Percentiles rank a stretch among this genome's conserved stretches.
Conservation (phyloP, 768 basidiomycete species). For the Trametes cinnabarina region DNA sequence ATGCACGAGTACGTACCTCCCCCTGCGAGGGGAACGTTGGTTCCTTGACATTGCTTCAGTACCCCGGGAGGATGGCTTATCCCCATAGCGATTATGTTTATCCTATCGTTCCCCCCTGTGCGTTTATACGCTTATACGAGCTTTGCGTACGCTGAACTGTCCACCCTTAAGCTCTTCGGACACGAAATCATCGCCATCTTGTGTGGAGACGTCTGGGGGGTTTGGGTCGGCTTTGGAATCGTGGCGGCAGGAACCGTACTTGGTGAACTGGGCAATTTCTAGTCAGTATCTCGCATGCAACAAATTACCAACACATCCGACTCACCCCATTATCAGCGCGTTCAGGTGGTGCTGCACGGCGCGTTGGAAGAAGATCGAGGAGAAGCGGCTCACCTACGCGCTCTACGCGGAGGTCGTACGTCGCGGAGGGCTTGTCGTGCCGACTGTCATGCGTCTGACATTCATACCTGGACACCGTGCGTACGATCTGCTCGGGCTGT, state of each 20-base stretch:
- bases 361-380: slow-evolving; percentile 64
- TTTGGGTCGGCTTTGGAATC: slow-evolving; percentile 84
- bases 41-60: not conserved
- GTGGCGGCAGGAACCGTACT: slow-evolving; percentile 77
- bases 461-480: slow-evolving; percentile 83
- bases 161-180: slow-evolving; percentile 80
- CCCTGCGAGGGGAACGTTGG: too few species aligned
- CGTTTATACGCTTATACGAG: slow-evolving; percentile 1
- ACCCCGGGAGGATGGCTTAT: slow-evolving; percentile 32
- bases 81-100: slow-evolving; percentile 42
- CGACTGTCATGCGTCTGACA: slow-evolving; percentile 68
- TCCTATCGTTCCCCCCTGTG: slow-evolving; percentile 40
- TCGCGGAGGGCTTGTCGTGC: slow-evolving; percentile 86
- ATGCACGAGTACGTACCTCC: slow-evolving; percentile 49
- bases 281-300: slow-evolving; percentile 43
- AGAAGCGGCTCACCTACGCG: slow-evolving; percentile 43
- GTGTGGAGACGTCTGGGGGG: slow-evolving; percentile 86
- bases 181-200: slow-evolving; percentile 88
- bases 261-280: slow-evolving; percentile 84
- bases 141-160: too few species aligned
- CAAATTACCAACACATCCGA: not conserved
- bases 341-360: slow-evolving; percentile 77
- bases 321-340: slow-evolving; percentile 43
- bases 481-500: slow-evolving; percentile 25
- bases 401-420: slow-evolving; percentile 60